These are phyloP conservation scores for Penicillium sp. DNA, from an alignment of 2,329 filamentous ascomycete species.

Conservation along the genomic window DNA sequence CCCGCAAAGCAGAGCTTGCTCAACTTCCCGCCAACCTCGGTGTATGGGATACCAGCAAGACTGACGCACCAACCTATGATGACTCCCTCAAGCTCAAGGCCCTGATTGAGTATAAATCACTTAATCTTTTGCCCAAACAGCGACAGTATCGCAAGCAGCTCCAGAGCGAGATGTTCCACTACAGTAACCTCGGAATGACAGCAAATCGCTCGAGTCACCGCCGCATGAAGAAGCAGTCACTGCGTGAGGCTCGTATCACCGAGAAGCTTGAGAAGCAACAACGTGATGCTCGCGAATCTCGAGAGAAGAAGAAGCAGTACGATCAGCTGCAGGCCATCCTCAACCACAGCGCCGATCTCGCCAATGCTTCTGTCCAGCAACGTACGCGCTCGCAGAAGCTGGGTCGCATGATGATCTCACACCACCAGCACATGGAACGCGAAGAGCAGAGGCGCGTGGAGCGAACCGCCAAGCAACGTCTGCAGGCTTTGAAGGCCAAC, in stretches of 20 bases:
- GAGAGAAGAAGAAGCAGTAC: slow-evolving; percentile 95
- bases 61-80: slow-evolving; percentile 69
- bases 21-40: slow-evolving; percentile 80
- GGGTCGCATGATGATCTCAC: slow-evolving; percentile 80
- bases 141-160: slow-evolving; percentile 81
- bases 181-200: slow-evolving; percentile 95
- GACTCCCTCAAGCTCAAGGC: slow-evolving; percentile 84
- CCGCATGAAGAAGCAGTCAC: slow-evolving; percentile 93
- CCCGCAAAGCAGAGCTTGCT: slow-evolving; percentile 81
- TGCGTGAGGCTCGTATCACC: slow-evolving; percentile 92
- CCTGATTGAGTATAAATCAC: slow-evolving; percentile 91
- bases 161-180: slow-evolving; percentile 88
- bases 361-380: slow-evolving; percentile 65
- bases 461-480: slow-evolving; percentile 97
- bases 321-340: slow-evolving; percentile 89
- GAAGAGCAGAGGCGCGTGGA: slow-evolving; percentile 99
- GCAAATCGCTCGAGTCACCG: slow-evolving; percentile 89
- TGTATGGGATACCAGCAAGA: slow-evolving; percentile 75
- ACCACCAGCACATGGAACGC: slow-evolving; percentile 96
- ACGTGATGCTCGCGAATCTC: slow-evolving; percentile 88
- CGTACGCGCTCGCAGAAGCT: slow-evolving; percentile 79
- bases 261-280: slow-evolving; percentile 99
- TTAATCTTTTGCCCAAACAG: slow-evolving; percentile 86
- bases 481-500: slow-evolving; percentile 97
- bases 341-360: slow-evolving; percentile 76